Base-by-base conservation (phyloP, 805 yeast genomes). In the Clavispora phyllophila region DNA sequence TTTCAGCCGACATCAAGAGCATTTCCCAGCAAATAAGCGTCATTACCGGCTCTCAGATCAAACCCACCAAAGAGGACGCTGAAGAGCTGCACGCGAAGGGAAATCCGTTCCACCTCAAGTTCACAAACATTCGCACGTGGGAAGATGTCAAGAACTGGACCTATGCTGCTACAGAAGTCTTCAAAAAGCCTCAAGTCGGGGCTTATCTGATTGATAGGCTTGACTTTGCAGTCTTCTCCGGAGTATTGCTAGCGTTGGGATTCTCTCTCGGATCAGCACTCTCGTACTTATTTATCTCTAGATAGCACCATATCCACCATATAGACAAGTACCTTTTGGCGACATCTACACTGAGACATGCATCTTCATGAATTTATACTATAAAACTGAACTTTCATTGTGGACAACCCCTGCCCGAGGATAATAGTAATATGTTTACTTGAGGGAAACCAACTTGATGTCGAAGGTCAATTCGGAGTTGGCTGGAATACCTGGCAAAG, bases 381-480 rank as follows among this genome's bases (percentile, higher is more conserved):
- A 29, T 17, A 15, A 29, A 29, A 8, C 19, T 29, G 9, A 29
- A 29, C 20, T 29, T 29, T 29, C 20, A 17, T 15, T 29, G 20
- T 5, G 33, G 33, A 17, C 33, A 15, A 9, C 33, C 20, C 9
- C 20, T 29, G 33, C 10, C 33, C 20, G 33, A 17, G 20, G 19
- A 29, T 29, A 28, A n/a, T 28, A 19, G 20, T 9, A 29, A 27
- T 8, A 29, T 29, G 20, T 12, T 62, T 82, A 91, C 79, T 90
- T 90, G 67, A 91, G 78, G 52, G 87, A 79, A 51, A 91, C 89
- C 60, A 91, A 79, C 75, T 91, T 91, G 62, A 90, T 96, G 66
- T 91, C 99, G 62, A 93, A 93, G 42, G 95, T 87, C 66, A 93
- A 81, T 71, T 88, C 96, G 51, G 96, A 85, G 83, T 93, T 93